phyloP scores from a whole-genome alignment of 2,329 filamentous ascomycete genomes.

The Pseudocercospora eumusae region DNA sequence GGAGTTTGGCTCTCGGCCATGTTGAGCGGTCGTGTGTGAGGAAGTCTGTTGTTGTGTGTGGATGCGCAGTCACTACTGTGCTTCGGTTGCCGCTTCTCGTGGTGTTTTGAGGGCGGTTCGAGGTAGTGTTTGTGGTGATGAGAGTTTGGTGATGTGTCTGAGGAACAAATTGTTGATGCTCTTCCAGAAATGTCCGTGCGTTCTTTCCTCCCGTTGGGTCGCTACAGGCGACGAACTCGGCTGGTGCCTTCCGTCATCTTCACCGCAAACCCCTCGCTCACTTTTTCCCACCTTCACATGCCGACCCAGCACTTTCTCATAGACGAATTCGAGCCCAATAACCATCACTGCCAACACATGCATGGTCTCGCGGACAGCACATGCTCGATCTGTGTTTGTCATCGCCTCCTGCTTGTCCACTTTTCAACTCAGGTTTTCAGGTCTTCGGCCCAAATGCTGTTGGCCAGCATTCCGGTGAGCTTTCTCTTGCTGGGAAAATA shows the following conservation, averaged over 20 bases:
- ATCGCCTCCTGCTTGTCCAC: neutral
- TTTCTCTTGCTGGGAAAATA: too few relatives aligned
- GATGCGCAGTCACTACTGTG: neutral
- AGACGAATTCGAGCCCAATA: neutral
- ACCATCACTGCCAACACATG: neutral
- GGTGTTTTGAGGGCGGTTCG: neutral
- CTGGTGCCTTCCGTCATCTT: constrained; percentile 9
- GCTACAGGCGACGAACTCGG: neutral
- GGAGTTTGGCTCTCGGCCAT: constrained; percentile 49
- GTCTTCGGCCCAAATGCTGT: too few relatives aligned
- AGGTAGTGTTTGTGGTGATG: neutral
- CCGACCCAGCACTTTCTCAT: neutral
- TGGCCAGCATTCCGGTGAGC: too few relatives aligned
- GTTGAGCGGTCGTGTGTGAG: constrained; percentile 3
- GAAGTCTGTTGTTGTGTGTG: neutral
- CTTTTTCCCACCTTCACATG: constrained; percentile 6
- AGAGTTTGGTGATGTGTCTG: neutral
- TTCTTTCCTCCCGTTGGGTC: constrained; percentile 4
- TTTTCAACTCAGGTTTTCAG: too few relatives aligned
- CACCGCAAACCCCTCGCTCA: constrained; percentile 7
- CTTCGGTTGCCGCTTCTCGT: constrained; percentile 1
- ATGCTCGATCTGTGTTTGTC: neutral
- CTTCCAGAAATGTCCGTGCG: constrained; percentile 4
- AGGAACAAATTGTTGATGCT: constrained; percentile 9
- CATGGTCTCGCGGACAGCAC: neutral